Percentiles rank a stretch among this genome's conserved stretches.
Evolutionary conservation across 345 rosid genomes (phyloP).

Genomic region (Linum lewisii): DNA sequence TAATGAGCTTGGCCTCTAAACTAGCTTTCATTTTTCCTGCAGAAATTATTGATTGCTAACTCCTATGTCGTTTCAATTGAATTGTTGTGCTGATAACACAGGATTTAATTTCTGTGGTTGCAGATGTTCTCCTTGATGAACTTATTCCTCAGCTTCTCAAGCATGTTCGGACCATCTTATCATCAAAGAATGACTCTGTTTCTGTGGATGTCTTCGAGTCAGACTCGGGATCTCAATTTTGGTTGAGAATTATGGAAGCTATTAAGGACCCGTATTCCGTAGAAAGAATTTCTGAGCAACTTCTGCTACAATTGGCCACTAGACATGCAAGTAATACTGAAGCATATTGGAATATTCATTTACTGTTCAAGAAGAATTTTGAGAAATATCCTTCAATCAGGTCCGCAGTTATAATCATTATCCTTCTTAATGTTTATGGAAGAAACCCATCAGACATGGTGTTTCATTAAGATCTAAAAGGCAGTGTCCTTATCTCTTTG

Average conservation of each 20-base stretch:
- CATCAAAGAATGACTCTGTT: conserved; percentile 31
- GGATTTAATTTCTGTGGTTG: conserved; percentile 14
- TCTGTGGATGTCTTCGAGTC: conserved; percentile 31
- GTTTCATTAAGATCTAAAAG: not conserved
- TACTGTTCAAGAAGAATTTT: conserved; percentile 43
- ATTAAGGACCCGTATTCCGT: conserved; percentile 66
- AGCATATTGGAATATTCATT: conserved; percentile 82
- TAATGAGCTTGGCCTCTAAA: not conserved
- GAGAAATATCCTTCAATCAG: conserved; percentile 48
- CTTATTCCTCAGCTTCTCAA: conserved; percentile 45
- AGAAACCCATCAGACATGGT: not conserved
- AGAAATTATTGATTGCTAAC: not conserved
- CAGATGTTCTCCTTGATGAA: conserved; percentile 77
- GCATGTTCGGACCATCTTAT: conserved; percentile 44
- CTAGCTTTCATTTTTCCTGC: not conserved
- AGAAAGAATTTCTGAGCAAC: conserved; percentile 74
- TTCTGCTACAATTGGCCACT: conserved; percentile 59
- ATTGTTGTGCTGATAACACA: not conserved
- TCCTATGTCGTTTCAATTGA: not conserved
- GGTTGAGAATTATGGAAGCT: conserved; percentile 58
- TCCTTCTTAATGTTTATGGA: conserved; percentile 3
- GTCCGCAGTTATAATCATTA: conserved; percentile 25
- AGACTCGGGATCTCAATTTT: conserved; percentile 40
- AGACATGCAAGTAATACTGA: conserved; percentile 54
- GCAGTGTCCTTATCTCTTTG: not conserved